Percentiles rank a stretch among this genome's conserved stretches.
Conservation (phyloP, 176 grass and related monocot genomes). For the Aegilops tauschii region DNA sequence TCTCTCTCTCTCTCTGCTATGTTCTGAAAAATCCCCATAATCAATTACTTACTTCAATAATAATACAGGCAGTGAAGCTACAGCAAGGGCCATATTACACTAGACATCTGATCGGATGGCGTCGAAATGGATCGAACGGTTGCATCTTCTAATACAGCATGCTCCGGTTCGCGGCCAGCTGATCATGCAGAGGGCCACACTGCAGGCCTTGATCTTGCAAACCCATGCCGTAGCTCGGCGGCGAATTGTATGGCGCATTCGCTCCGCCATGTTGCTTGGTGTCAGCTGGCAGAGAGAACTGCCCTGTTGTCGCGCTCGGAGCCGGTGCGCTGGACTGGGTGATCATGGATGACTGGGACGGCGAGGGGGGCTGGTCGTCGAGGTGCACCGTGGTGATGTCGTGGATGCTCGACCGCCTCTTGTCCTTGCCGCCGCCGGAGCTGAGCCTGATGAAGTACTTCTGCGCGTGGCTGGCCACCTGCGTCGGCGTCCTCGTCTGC, state of each 20-base stretch:
- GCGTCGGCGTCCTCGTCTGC: slow-evolving; percentile 73
- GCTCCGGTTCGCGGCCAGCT: slow-evolving; percentile 17
- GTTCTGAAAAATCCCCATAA: slow-evolving; percentile 21
- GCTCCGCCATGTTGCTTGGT: slow-evolving; percentile 4
- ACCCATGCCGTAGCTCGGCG: slow-evolving; percentile 30
- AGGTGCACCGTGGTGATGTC: slow-evolving; percentile 84
- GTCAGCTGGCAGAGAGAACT: slow-evolving; percentile 14
- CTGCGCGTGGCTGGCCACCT: slow-evolving; percentile 92
- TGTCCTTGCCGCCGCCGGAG: slow-evolving; percentile 75
- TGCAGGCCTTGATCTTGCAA: slow-evolving; percentile 53
- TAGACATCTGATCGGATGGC: slow-evolving; percentile 29
- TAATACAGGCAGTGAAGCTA: slow-evolving; percentile 49
- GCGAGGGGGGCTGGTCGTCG: slow-evolving; percentile 48
- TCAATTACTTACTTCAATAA: slow-evolving; percentile 60
- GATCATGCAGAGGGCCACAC: slow-evolving; percentile 43
- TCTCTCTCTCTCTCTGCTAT: slow-evolving; percentile 33
- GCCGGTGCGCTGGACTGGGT: slow-evolving; percentile 40
- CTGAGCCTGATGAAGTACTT: slow-evolving; percentile 95
- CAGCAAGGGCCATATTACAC: slow-evolving; percentile 39
- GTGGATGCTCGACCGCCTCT: slow-evolving; percentile 90
- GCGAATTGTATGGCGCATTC: slow-evolving; percentile 40
- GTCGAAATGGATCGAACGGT: neutral
- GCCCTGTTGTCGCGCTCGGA: neutral
- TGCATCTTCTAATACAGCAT: slow-evolving; percentile 32
- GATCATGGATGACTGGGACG: slow-evolving; percentile 47